Percentiles rank a stretch among this genome's conserved stretches.
Evolutionary conservation across 495 filamentous ascomycete genomes (phyloP).

Genomic region (Xylaria flabelliformis): DNA sequence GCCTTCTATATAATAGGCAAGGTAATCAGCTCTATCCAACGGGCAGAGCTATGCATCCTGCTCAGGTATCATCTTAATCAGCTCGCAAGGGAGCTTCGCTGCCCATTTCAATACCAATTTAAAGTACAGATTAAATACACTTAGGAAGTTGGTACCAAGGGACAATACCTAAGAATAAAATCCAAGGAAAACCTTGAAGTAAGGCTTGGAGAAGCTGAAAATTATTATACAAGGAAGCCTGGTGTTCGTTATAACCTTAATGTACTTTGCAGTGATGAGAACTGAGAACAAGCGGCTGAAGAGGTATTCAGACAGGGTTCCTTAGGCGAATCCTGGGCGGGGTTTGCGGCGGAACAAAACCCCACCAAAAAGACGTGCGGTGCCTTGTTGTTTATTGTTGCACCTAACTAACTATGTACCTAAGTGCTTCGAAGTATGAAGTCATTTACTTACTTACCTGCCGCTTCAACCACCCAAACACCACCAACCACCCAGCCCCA

Average conservation of each 20-base stretch:
- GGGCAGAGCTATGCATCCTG: background rate
- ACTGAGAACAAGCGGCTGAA: background rate
- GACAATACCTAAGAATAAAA: background rate
- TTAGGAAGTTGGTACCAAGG: background rate
- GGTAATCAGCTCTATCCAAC: background rate
- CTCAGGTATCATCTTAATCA: background rate
- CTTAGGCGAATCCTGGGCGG: slow-evolving; percentile 7
- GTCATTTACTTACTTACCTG: slow-evolving; percentile 8
- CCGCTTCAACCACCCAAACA: background rate
- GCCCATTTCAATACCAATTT: background rate
- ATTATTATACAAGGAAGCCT: background rate
- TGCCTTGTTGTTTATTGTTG: background rate
- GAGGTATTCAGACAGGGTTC: background rate
- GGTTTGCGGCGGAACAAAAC: background rate
- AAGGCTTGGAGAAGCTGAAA: background rate
- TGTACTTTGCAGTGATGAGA: no score
- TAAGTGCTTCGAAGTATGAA: no score
- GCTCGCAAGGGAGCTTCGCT: background rate
- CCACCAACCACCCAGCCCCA: background rate
- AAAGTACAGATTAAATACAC: background rate
- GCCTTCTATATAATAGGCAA: background rate
- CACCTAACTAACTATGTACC: background rate
- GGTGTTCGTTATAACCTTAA: background rate
- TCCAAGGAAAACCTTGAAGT: background rate
- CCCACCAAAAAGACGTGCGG: background rate